A percentile compares a stretch with the other conserved stretches of the same genome.
Conservation (phyloP, 495 filamentous ascomycete genomes). For the Hyphodiscus hymeniophilus region DNA sequence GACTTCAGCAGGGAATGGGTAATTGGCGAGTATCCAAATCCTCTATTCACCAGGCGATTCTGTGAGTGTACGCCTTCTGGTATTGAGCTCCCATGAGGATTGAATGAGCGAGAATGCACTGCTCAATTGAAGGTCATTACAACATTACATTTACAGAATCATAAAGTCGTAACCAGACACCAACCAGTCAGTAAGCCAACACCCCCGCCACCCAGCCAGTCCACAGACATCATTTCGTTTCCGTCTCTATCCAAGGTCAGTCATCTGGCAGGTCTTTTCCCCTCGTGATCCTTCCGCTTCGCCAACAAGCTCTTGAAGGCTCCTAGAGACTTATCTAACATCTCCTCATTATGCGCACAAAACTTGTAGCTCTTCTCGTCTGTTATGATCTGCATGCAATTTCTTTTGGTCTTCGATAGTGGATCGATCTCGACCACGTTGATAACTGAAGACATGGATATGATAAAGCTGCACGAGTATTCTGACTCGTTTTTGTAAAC, state of each 20-base stretch:
- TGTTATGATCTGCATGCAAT: constrained; percentile 89
- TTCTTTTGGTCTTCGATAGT: constrained; percentile 69
- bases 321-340: constrained; percentile 75
- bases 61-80: too few relatives aligned
- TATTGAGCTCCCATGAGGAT: too few relatives aligned
- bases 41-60: too few relatives aligned
- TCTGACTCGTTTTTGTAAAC: constrained; percentile 92
- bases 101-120: too few relatives aligned
- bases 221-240: constrained; percentile 1
- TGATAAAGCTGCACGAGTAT: constrained; percentile 77
- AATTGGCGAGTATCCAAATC: too few relatives aligned
- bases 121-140: not conserved
- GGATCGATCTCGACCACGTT: constrained; percentile 91
- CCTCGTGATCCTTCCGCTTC: constrained; percentile 46
- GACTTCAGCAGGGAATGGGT: too few relatives aligned
- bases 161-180: constrained; percentile 11
- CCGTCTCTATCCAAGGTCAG: not conserved
- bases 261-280: constrained; percentile 3
- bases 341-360: constrained; percentile 74
- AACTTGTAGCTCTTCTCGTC: constrained; percentile 91
- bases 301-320: constrained; percentile 82
- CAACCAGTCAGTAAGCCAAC: constrained; percentile 1
- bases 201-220: constrained; percentile 6
- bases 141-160: constrained; percentile 17
- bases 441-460: constrained; percentile 72